These are phyloP conservation scores for Macadamia integrifolia DNA, from an alignment of 164 flowering plant species.

Conservation along the genomic window DNA sequence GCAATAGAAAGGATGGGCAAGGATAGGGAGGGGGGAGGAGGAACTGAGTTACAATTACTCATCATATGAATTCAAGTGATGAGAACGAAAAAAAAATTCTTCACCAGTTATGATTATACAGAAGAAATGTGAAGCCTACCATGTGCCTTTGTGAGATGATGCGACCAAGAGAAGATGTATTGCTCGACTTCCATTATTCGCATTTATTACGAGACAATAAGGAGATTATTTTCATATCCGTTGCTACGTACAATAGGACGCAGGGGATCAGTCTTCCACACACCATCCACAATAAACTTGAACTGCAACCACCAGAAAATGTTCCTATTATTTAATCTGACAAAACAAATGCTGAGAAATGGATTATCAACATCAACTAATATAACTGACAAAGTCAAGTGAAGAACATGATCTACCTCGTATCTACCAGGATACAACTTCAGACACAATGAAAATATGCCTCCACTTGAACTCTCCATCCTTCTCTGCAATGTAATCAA, in stretches of 20 bases:
- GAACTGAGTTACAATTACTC: no score
- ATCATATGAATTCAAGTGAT: no score
- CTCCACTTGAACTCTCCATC: conserved; percentile 66
- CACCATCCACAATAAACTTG: conserved; percentile 87
- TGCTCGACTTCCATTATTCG: no score
- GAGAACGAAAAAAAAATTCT: no score
- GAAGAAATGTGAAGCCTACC: no score
- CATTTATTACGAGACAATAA: conserved; percentile 41
- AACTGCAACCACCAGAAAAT: conserved; percentile 38
- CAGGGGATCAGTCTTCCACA: conserved; percentile 81
- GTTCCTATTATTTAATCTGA: not conserved
- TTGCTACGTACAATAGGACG: conserved; percentile 54
- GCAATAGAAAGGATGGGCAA: no score
- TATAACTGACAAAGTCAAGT: no score
- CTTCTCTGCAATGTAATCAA: conserved; percentile 51
- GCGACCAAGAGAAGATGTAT: no score
- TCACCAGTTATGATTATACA: no score
- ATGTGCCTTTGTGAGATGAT: no score
- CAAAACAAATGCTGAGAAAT: not conserved
- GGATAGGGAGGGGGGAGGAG: no score
- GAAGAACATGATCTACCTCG: conserved; percentile 43
- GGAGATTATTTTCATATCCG: conserved; percentile 73
- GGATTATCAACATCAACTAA: not conserved
- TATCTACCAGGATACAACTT: conserved; percentile 85
- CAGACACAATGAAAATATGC: conserved; percentile 58